Percentiles rank a stretch among this genome's conserved stretches.
Conservation (phyloP, 768 basidiomycete genomes). For the Austroboletus eburneus region DNA sequence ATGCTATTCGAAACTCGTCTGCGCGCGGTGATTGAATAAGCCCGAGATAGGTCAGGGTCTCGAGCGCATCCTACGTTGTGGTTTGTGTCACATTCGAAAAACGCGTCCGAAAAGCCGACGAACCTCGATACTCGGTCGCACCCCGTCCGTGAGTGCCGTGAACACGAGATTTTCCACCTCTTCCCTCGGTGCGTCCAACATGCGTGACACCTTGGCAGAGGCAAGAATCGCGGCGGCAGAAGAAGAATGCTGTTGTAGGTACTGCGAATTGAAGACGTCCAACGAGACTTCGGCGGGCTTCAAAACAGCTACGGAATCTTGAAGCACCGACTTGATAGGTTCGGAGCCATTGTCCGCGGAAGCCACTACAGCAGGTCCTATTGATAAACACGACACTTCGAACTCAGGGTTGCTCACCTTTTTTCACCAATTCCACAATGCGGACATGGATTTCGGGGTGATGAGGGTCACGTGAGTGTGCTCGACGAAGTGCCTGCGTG, state of each 20-base stretch:
- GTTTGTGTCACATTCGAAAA: too few species aligned
- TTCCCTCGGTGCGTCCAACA: conserved; percentile 44
- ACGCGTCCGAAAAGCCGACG: conserved; percentile 12
- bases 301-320: conserved; percentile 43
- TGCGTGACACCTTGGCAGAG: conserved; percentile 51
- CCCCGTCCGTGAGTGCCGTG: conserved; percentile 39
- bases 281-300: conserved; percentile 54
- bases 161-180: conserved; percentile 64
- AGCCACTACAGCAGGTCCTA: conserved; percentile 37
- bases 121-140: conserved; percentile 48
- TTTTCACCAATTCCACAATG: conserved; percentile 56
- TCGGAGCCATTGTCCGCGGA: conserved; percentile 41
- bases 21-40: conserved; percentile 47
- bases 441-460: conserved; percentile 71
- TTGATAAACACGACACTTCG: neutral
- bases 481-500: conserved; percentile 57
- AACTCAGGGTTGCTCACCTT: conserved; percentile 36
- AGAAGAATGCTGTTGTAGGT: conserved; percentile 58
- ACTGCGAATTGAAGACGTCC: conserved; percentile 72
- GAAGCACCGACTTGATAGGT: conserved; percentile 48
- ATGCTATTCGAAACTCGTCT: conserved; percentile 59
- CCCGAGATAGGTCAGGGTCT: conserved; percentile 45
- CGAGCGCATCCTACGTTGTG: conserved; percentile 53
- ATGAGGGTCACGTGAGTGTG: conserved; percentile 47
- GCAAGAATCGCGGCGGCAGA: conserved; percentile 56